Conservation (phyloP, 179 eudicot genomes). For the Beta corolliflora region DNA sequence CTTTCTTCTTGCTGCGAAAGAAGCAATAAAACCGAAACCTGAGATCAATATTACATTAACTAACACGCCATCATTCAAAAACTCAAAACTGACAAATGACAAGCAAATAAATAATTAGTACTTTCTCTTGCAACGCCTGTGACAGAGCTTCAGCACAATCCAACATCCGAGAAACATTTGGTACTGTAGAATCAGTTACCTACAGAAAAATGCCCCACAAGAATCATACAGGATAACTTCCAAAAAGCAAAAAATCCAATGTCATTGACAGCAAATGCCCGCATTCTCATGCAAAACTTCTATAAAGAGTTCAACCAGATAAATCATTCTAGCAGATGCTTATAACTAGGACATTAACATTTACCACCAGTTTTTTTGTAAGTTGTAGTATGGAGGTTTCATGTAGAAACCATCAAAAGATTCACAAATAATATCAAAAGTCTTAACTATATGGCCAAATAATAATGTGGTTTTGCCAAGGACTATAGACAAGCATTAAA, state of each 20-base stretch:
- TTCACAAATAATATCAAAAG: too few relatives aligned
- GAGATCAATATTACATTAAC: conserved; percentile 24
- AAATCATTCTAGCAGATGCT: not conserved
- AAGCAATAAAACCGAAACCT: conserved; percentile 87
- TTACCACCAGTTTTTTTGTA: not conserved
- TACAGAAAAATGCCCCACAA: conserved; percentile 24
- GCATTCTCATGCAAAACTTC: not conserved
- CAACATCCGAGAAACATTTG: conserved; percentile 36
- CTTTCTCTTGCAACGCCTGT: conserved; percentile 93
- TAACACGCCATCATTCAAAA: conserved; percentile 9
- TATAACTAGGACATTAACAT: not conserved
- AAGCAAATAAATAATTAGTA: conserved; percentile 27
- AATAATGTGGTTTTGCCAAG: too few relatives aligned
- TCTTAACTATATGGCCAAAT: too few relatives aligned
- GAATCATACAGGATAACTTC: conserved; percentile 12
- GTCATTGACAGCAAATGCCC: conserved; percentile 4
- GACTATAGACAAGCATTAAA: too few relatives aligned
- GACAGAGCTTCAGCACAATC: conserved; percentile 73
- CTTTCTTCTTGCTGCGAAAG: conserved; percentile 93
- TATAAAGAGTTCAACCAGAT: not conserved
- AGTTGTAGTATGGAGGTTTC: too few relatives aligned
- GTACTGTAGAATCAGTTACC: conserved; percentile 36
- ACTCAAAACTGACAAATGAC: conserved; percentile 1
- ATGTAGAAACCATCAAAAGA: too few relatives aligned
- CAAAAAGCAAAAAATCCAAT: not conserved